Evolutionary conservation across 192 early-diverging fungal genomes (phyloP).

Genomic region (Backusella tarrabulga): DNA sequence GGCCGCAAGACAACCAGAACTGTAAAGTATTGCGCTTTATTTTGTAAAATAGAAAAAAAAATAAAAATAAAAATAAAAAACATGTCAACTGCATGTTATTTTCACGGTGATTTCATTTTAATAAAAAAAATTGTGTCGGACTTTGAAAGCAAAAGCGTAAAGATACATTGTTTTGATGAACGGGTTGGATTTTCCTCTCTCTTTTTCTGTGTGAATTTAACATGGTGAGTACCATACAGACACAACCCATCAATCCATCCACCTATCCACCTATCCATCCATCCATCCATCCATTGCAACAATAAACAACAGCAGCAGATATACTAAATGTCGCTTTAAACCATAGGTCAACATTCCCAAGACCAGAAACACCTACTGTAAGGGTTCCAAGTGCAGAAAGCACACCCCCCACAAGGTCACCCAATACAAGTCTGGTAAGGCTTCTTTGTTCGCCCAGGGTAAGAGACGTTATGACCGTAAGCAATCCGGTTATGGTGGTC

Average conservation of each 20-base stretch:
- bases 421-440: constrained; percentile 99
- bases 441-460: constrained; percentile 99
- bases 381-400: constrained; percentile 95
- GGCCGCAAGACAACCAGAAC: constrained; percentile 33
- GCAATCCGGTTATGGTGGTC: constrained; percentile 99
- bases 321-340: not conserved
- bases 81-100: too few species aligned
- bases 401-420: constrained; percentile 99
- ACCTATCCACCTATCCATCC: not conserved
- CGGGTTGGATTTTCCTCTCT: constrained; percentile 6
- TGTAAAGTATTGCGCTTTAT: constrained; percentile 11
- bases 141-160: not conserved
- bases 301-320: not conserved
- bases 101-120: not conserved
- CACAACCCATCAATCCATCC: constrained; percentile 7
- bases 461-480: constrained; percentile 64
- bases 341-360: constrained; percentile 97
- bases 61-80: too few species aligned
- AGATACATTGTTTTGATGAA: not conserved
- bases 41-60: not conserved
- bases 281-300: not conserved
- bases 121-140: not conserved
- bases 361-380: constrained; percentile 99
- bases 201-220: constrained; percentile 4
- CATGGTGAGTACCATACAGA: constrained; percentile 20